phyloP scores from a whole-genome alignment of 2,329 filamentous ascomycete genomes.

The Alternaria tenuissima region DNA sequence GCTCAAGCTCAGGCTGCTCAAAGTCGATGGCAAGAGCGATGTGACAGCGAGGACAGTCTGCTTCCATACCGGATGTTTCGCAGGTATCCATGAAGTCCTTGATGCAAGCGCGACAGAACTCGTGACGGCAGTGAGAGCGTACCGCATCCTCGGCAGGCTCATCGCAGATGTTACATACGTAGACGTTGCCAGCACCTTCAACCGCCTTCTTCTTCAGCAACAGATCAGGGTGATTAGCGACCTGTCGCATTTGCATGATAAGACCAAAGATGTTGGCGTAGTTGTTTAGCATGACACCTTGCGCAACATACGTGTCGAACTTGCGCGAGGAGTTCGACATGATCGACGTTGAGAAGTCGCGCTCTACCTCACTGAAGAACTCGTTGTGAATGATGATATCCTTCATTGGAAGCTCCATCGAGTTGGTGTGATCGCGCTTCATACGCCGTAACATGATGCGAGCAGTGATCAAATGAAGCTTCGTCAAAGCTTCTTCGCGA shows the following conservation, averaged over 20 bases:
- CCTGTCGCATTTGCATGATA: conserved; percentile 99
- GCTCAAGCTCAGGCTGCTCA: conserved; percentile 93
- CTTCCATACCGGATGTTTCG: conserved; percentile 65
- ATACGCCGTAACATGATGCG: conserved; percentile 95
- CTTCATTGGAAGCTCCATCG: conserved; percentile 96
- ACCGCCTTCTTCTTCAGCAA: conserved; percentile 83
- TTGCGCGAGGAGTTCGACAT: conserved; percentile 89
- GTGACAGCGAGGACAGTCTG: conserved; percentile 89
- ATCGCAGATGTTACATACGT: conserved; percentile 95
- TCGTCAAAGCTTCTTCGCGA: conserved; percentile 76
- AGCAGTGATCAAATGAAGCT: conserved; percentile 87
- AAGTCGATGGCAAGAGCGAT: conserved; percentile 90
- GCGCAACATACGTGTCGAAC: conserved; percentile 95
- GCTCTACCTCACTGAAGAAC: conserved; percentile 96
- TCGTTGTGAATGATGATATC: conserved; percentile 91
- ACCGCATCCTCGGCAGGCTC: conserved; percentile 96
- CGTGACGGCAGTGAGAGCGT: conserved; percentile 89
- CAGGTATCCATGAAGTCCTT: conserved; percentile 82
- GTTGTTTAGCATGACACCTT: conserved; percentile 84
- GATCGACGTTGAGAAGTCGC: conserved; percentile 93
- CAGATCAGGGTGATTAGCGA: conserved; percentile 94
- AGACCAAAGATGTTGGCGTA: conserved; percentile 99
- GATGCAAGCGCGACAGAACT: conserved; percentile 85
- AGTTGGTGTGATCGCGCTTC: conserved; percentile 91
- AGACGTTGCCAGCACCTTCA: conserved; percentile 85